These are phyloP conservation scores for Nicotiana tomentosiformis DNA, from an alignment of 257 asterid species.

Conservation along the genomic window DNA sequence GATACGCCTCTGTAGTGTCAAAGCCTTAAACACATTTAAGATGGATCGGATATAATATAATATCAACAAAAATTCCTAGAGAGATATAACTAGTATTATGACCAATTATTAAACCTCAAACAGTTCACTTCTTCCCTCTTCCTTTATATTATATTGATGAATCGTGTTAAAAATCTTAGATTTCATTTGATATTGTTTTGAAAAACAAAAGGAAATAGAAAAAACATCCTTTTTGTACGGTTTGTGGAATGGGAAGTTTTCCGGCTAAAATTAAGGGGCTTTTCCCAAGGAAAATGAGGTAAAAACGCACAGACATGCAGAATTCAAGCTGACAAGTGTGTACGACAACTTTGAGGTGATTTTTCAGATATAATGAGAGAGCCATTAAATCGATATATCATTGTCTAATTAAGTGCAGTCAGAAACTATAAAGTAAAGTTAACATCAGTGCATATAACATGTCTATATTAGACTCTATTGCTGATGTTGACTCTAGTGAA, in stretches of 20 bases:
- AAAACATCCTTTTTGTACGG: not conserved
- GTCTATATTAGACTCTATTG: not conserved
- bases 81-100: no score
- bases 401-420: constrained; percentile 1
- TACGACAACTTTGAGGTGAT: not conserved
- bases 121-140: no score
- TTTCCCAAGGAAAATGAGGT: no score
- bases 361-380: not conserved
- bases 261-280: not conserved
- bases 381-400: not conserved
- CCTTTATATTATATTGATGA: no score
- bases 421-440: not conserved
- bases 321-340: not conserved
- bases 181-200: no score
- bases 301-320: not conserved
- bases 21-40: no score
- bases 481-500: not conserved
- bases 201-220: no score
- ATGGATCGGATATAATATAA: no score
- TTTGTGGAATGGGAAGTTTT: not conserved
- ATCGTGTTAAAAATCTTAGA: no score
- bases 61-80: no score
- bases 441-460: not conserved
- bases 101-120: no score
- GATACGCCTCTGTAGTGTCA: no score